Evolutionary conservation across 2,329 filamentous ascomycete genomes (phyloP), one percentile per base, ranked within the genome.

Genomic region (Macroventuria anomochaeta): DNA sequence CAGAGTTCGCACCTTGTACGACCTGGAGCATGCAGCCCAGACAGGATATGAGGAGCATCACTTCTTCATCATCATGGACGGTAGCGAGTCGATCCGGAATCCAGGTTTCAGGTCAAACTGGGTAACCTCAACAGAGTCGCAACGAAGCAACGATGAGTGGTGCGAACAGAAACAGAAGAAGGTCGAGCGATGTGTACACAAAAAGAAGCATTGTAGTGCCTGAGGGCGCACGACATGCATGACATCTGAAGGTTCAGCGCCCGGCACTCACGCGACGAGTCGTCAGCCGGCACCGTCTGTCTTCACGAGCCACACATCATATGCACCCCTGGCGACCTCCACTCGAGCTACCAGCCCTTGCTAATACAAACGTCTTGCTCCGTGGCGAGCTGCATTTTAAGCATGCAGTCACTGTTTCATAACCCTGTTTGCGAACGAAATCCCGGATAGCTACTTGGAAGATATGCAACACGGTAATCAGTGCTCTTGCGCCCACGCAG

Each of bases 31-130:
- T 58, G 55, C 55, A 55, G 47, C 46, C 37, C 33, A 48, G 53
- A 55, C 38, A 40, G 53, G 39, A 41, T 46, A 28, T 49, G 42
- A 48, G 46, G 31, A 32, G 39, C 38, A 59, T 50, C 33, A 53
- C 49, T 32, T 58, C 53, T 56, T 41, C 50, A 51, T 50, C 56
- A 55, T 51, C 52, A 33, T 52, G 38, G n/a, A 49, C 21, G 53
- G 56, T 61, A 56, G 60, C 58, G 58, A 63, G 42, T 46, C 21
- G 54, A 62, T 65, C 69, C 71, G 54, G 47, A 52, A 58, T 59
- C 70, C 69, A 61, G 71, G 70, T 70, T 62, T 57, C 50, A 64
- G 70, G 64, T 65, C 64, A 56, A 63, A 55, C 48, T 61, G 55
- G 62, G 60, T 68, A 64, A 71, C 65, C 53, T 67, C 41, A 58